Conservation (phyloP, 2,329 filamentous ascomycete species). For the Aschersonia sp. region DNA sequence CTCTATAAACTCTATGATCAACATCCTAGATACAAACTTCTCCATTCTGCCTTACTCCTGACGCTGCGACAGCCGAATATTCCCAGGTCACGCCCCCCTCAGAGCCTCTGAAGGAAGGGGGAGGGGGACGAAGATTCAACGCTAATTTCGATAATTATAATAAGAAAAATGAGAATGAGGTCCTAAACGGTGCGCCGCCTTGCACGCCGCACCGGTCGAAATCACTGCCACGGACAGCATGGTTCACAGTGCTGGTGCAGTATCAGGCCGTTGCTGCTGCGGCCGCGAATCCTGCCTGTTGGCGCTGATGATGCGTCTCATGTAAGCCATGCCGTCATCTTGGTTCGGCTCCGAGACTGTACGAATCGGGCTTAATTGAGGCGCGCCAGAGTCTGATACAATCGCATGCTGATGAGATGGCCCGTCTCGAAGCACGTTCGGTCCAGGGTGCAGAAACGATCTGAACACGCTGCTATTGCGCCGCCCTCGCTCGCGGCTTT, state of each 20-base stretch:
- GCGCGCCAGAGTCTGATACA: conserved; percentile 11
- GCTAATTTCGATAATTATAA: background rate
- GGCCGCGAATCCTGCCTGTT: conserved; percentile 10
- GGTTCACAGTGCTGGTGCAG: conserved; percentile 10
- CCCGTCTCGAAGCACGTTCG: conserved; percentile 18
- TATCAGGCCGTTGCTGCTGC: conserved; percentile 10
- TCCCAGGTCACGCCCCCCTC: no score
- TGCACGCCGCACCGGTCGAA: no score
- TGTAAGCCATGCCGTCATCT: conserved; percentile 13
- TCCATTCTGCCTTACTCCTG: no score
- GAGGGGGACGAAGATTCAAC: no score
- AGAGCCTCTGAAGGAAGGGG: no score
- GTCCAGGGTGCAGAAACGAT: conserved; percentile 34
- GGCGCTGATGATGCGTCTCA: conserved; percentile 11
- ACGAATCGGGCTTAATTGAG: conserved; percentile 5
- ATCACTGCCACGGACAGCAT: conserved; percentile 1
- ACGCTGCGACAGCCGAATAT: no score
- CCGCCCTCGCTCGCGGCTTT: conserved; percentile 21
- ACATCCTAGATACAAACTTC: no score
- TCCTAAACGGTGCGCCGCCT: no score
- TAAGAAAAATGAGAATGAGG: background rate
- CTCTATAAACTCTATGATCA: no score
- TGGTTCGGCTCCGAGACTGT: conserved; percentile 11
- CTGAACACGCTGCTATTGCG: conserved; percentile 27
- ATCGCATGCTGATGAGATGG: conserved; percentile 11